Evolutionary conservation across 2,329 filamentous ascomycete genomes (phyloP).

Genomic region (Alternaria brassicicola): DNA sequence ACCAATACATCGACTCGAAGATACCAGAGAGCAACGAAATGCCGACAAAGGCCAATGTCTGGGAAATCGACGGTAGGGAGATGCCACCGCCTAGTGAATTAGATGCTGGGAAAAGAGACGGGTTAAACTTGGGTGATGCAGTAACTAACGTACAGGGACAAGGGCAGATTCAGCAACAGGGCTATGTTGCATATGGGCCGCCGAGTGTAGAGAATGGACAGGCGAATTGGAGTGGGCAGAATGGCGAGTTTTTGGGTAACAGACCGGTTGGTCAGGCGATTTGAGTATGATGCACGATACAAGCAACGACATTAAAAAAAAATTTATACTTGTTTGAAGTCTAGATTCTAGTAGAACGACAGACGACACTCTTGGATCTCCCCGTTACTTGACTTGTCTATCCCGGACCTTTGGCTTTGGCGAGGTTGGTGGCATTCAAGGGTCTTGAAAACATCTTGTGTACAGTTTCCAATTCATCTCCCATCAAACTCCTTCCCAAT

Average conservation of each 20-base stretch:
- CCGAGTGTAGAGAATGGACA: not conserved
- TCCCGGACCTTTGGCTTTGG: not conserved
- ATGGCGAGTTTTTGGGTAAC: slow-evolving; percentile 2
- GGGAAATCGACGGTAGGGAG: slow-evolving; percentile 18
- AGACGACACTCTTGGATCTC: too few relatives aligned
- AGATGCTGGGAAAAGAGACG: slow-evolving; percentile 5
- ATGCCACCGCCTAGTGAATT: slow-evolving; percentile 6
- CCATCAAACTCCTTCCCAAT: not conserved
- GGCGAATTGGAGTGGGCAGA: not conserved
- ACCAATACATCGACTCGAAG: not conserved
- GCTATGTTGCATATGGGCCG: not conserved
- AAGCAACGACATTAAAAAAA: not conserved
- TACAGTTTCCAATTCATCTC: not conserved
- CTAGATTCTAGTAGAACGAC: too few relatives aligned
- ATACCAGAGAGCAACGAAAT: slow-evolving; percentile 9
- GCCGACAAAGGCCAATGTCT: slow-evolving; percentile 17
- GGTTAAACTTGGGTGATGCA: not conserved
- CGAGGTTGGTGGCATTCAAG: not conserved
- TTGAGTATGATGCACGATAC: not conserved
- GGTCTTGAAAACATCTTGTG: not conserved
- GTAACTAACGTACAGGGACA: not conserved
- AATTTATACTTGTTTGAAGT: not conserved
- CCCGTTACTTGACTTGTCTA: not conserved
- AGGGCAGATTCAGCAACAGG: not conserved
- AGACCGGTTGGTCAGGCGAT: not conserved